Evolutionary conservation across 306 rosid species (phyloP), one percentile per base, ranked within the genome.

Genomic region (Vigna mungo): DNA sequence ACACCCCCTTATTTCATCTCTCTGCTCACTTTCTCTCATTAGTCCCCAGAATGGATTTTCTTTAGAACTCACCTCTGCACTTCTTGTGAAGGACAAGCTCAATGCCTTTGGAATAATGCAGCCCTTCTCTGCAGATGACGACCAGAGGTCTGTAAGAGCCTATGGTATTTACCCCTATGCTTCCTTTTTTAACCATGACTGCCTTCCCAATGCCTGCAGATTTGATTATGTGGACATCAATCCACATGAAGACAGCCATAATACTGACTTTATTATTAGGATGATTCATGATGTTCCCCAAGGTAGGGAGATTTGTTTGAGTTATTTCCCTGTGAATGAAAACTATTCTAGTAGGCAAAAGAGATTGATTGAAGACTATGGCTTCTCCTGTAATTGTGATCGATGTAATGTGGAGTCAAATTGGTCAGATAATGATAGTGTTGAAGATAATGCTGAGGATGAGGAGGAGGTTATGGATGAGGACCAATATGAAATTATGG

Each of bases 171-270:
- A 92, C 80, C 89, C 91, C 16, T 80, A 76, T 18, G 93, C 95
- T 25, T 88, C 95, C 8, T 87, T 87, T 54, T 93, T 93, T 68
- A 93, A 93, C 80, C 96, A 93, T 37, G 97, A 90, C 32, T 93
- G 96, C 81, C 96, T 93, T 72, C 97, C 97, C 25, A 93, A 93
- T 84, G 96, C 97, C 39, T 93, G 97, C 81, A 84, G 97, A 53
- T 93, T 93, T 74, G 97, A 93, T 80, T 93, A 93, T 36, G 76
- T 90, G 1, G 97, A 93, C 27, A 4, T 62, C 9, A 71, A 41
- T 55, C 54, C 69, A 47, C 51, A 82, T 15, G 71, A 68, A 59
- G 80, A 15, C 15, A 0, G 55, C 16, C 71, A 68, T 71, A 88
- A 87, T 79, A 86, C 89, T 2, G 97, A 93, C 61, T 76, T 93